Base-by-base conservation (phyloP, 805 yeast genomes). In the Clavispora vitiphila region DNA sequence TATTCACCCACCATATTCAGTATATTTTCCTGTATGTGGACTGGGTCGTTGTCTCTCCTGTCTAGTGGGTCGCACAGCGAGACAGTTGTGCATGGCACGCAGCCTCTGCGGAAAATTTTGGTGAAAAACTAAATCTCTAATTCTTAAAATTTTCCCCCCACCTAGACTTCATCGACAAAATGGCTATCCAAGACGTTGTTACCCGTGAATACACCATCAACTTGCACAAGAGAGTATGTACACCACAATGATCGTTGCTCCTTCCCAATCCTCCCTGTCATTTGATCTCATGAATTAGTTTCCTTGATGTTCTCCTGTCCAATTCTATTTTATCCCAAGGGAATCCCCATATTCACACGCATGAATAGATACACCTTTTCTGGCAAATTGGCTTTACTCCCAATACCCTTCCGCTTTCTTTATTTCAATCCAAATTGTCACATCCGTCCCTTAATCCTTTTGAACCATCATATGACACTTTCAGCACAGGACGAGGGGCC, bases 151-250 rank as follows among this genome's bases (percentile, higher is more conserved):
- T 35, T 37, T 44, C 38, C 38, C 39, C 39, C 37, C 32, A 8
- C 40, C 37, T 42, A 50, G 50, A 49, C 60, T 53, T 45, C 54
- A 55, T 51, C 58, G 51, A 39, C 54, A 76, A 76, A 74, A 80
- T 83, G 76, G 95, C 91, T 76, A 80, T 89, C 73, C 86, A 86
- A 80, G 98, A 93, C 90, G 96, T 89, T 77, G 97, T 93, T 77
- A 86, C 99, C 75, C 96, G 99, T 78, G 99, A 93, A 80, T 93
- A 93, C 88, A 93, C 99, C 83, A 90, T 93, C 77, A 91, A 93
- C 88, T 80, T 91, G 77, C 96, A 89, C 96, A 91, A 89, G 78
- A 89, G 98, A 80, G 95, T 87, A 84, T 71, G 95, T 85, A 29
- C n/a, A 15, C 20, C 11, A 7, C 32, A 29, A 15, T 29, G 19